A percentile compares a stretch with the other conserved stretches of the same genome.
phyloP scores from a whole-genome alignment of 495 filamentous ascomycete genomes.

The Daldinia childiae region DNA sequence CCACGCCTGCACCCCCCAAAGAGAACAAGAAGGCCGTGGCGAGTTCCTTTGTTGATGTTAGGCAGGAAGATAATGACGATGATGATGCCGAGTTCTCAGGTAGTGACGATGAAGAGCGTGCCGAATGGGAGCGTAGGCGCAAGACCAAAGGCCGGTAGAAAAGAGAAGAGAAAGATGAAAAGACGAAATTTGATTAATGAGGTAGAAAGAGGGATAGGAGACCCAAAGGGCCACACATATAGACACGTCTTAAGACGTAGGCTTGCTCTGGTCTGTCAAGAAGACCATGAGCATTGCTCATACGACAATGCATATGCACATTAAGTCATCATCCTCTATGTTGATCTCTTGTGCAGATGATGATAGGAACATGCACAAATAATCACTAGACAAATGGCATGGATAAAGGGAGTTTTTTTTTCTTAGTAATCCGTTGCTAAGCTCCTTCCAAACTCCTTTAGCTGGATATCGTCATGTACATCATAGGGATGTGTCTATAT shows the following conservation, averaged over 20 bases:
- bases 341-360: background rate
- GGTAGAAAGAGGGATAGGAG: background rate
- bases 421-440: background rate
- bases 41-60: slow-evolving; percentile 7
- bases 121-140: slow-evolving; percentile 59
- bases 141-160: slow-evolving; percentile 48
- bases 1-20: background rate
- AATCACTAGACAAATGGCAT: background rate
- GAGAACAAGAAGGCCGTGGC: background rate
- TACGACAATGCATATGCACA: slow-evolving; percentile 14
- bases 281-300: slow-evolving; percentile 7
- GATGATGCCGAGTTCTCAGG: slow-evolving; percentile 63
- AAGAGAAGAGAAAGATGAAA: background rate
- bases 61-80: slow-evolving; percentile 30
- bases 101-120: slow-evolving; percentile 62
- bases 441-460: background rate
- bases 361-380: background rate
- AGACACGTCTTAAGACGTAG: slow-evolving; percentile 10
- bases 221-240: background rate
- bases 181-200: background rate
- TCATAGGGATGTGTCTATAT: background rate
- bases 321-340: background rate
- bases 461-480: background rate
- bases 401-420: too few relatives aligned
- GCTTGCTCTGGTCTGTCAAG: slow-evolving; percentile 9